Evolutionary conservation across 1,284 basidiomycete genomes (phyloP), one percentile per base, ranked within the genome.

Genomic region (Fomes fomentarius): DNA sequence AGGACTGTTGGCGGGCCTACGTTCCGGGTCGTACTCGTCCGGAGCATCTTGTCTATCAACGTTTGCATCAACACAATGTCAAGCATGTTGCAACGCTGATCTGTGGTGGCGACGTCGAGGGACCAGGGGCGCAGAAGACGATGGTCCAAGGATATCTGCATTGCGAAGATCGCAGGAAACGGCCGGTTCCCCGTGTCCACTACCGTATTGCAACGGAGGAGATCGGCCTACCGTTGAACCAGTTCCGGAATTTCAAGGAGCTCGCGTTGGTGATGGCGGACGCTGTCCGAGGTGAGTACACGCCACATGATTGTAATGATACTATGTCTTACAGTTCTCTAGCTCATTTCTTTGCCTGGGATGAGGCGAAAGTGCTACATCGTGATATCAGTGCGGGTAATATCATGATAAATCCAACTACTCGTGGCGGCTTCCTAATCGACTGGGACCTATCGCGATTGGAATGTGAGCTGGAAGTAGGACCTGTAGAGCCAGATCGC

Each of bases 361-460:
- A 19, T 7, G 42, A 41, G 24, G 61, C 56, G 4, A 35, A 43
- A 3, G 19, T 63, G 21, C 48, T 63, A 19, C 62, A 63, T 49
- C 44, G 54, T n/a, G 55, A 63, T 39, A 35, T 63, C 50, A 63
- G 60, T 30, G 28, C 28, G 15, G 53, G 41, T 5, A 63, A 62
- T 42, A 56, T 62, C 33, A 30, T 62, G 33, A 60, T 60, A 12
- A 41, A 39, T 24, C 39, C 35, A 1, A 3, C 5, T 2, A 30
- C 14, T n/a, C 15, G 38, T 33, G 0, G 35, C 15, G 31, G 17
- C 12, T 12, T 61, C 14, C 45, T 61, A 3, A 52, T n/a, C 25
- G 60, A 63, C 46, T 63, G 60, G 62, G 62, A 61, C 21, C 22
- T 61, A 30, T 52, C 47, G n/a, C 53, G 38, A 24, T 24, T 39